A percentile compares a stretch with the other conserved stretches of the same genome.
Conservation (phyloP, 768 basidiomycete genomes). For the Favolaschia claudopus region DNA sequence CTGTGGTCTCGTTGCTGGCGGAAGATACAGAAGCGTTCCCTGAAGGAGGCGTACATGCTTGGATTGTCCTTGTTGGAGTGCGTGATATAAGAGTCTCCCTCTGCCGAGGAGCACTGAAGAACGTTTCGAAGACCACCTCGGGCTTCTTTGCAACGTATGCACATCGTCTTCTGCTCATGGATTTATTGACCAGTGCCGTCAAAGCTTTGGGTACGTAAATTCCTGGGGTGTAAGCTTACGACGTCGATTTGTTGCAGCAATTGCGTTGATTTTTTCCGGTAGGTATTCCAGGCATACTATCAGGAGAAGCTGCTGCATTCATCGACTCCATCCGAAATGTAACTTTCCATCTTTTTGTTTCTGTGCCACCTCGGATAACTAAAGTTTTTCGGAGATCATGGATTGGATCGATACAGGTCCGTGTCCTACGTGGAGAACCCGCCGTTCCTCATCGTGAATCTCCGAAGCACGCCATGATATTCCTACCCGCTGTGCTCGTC, state of each 20-base stretch:
- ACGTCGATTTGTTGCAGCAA: neutral
- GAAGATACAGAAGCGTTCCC: no score
- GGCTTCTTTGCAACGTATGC: conserved; percentile 7
- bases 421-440: neutral
- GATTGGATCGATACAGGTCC: conserved; percentile 10
- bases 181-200: neutral
- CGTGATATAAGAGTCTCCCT: no score
- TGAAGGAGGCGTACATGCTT: no score
- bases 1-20: no score
- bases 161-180: neutral
- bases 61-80: no score
- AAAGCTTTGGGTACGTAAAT: conserved; percentile 7
- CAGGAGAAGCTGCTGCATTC: conserved; percentile 3
- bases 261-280: neutral
- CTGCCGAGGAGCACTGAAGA: no score
- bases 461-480: conserved; percentile 10
- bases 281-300: conserved; percentile 16
- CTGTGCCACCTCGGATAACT: neutral
- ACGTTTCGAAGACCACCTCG: neutral
- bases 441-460: neutral
- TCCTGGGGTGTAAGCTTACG: conserved; percentile 13
- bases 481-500: conserved; percentile 4
- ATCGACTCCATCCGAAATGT: conserved; percentile 12
- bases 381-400: neutral
- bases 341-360: neutral